Conservation (phyloP, 2,329 filamentous ascomycete genomes). For the Cytospora mali region DNA sequence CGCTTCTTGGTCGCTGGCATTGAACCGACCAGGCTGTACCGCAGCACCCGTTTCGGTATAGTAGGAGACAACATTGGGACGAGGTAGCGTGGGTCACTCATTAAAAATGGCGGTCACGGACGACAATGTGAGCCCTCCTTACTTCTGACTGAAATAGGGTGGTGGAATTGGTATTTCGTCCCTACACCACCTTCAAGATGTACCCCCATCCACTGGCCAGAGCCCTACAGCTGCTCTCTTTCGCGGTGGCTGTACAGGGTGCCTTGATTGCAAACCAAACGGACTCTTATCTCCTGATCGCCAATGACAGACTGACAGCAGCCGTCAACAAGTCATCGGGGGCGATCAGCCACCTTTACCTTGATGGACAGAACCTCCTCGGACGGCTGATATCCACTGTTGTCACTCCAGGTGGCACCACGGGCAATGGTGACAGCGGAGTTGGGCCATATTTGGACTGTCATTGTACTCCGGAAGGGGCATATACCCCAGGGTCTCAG, state of each 20-base stretch:
- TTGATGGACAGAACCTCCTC: constrained; percentile 27
- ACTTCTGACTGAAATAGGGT: background rate
- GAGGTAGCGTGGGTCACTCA: background rate
- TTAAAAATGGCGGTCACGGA: background rate
- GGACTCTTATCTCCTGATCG: constrained; percentile 26
- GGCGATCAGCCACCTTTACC: constrained; percentile 18
- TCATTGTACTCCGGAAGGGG: constrained; percentile 61
- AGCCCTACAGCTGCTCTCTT: constrained; percentile 3
- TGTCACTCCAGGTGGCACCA: constrained; percentile 25
- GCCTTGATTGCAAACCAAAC: constrained; percentile 26
- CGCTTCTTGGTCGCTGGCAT: constrained; percentile 15
- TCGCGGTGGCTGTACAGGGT: constrained; percentile 11
- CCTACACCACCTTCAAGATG: constrained; percentile 15
- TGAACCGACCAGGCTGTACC: constrained; percentile 7
- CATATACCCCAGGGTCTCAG: constrained; percentile 57
- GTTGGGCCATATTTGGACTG: constrained; percentile 48
- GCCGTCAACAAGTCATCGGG: constrained; percentile 26
- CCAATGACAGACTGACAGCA: constrained; percentile 27
- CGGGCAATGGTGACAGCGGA: constrained; percentile 19
- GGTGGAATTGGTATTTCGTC: background rate
- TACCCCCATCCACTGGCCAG: background rate
- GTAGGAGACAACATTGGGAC: background rate
- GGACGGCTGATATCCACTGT: constrained; percentile 9
- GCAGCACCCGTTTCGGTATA: constrained; percentile 5
- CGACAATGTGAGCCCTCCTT: background rate